Evolutionary conservation across 306 rosid genomes (phyloP), one percentile per base, ranked within the genome.

Genomic region (Vigna mungo): DNA sequence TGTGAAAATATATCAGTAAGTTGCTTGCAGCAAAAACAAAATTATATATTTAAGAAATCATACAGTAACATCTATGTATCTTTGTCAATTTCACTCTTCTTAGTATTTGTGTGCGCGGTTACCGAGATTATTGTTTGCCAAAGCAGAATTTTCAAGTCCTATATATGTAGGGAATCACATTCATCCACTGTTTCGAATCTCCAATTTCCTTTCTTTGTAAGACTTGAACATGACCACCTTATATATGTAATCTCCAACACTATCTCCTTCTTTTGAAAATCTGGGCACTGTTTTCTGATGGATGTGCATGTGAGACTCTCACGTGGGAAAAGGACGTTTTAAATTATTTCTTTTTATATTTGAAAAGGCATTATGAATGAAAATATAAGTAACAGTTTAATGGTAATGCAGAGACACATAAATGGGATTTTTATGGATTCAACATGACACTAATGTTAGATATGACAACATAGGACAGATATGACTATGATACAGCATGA

Each of bases 71-170:
- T 65, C 17, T 34, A 41, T 80, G 34, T 34, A 36, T 74, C 60
- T 20, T 80, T 36, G 43, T 44, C 17, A 48, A 48, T 75, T 34
- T 68, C 14, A 80, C 39, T 75, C 48, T 18, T 75, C 48, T 18
- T 20, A 30, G 30, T 39, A 25, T 68, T 10, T 56, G 14, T 32
- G 53, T 77, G 44, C 32, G 23, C 5, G 9, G 75, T 44, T 68
- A 44, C 59, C 23, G 5, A 69, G 23, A 56, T 58, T 23, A 43
- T 67, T 58, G 68, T 51, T 51, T 66, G 41, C 41, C 21, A 52
- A 20, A 65, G 25, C 17, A 11, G 17, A 52, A 53, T 5, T 18
- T 30, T 65, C 80, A 51, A 76, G 30, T n/a, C 27, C 52, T 63
- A 49, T 11, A 49, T 17, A 37, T 39, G 5, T 48, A 12, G 72